Evolutionary conservation across 2,329 filamentous ascomycete species (phyloP).

Genomic region (Pseudogymnoascus pannorum): DNA sequence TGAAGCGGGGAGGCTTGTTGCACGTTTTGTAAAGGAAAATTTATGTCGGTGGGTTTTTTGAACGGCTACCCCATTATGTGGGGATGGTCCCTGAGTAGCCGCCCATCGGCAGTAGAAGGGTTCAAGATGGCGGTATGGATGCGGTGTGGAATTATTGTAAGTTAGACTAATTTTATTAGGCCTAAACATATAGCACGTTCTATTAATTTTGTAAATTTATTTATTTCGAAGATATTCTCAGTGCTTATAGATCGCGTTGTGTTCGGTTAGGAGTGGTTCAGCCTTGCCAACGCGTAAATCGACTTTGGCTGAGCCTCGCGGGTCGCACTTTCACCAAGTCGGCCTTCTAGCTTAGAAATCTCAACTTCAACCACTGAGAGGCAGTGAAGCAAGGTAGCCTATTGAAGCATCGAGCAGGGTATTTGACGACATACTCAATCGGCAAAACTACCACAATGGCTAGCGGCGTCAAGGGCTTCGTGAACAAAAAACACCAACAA

Average conservation of each 20-base stretch:
- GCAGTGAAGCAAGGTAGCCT: background rate
- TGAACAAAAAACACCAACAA: background rate
- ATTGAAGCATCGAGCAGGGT: background rate
- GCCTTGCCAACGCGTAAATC: constrained; percentile 1
- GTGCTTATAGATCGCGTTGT: background rate
- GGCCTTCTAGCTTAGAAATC: background rate
- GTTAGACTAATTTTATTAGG: background rate
- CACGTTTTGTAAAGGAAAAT: background rate
- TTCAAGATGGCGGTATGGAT: background rate
- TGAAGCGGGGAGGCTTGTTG: constrained; percentile 2
- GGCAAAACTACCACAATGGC: background rate
- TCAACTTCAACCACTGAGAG: background rate
- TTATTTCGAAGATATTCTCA: background rate
- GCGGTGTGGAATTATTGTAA: background rate
- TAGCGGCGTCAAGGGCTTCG: background rate
- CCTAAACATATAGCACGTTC: too few relatives aligned
- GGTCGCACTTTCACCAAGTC: background rate
- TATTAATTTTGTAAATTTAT: background rate
- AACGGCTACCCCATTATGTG: background rate
- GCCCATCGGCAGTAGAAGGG: background rate
- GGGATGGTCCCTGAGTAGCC: constrained; percentile 2
- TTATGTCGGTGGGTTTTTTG: background rate
- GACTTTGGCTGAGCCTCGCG: background rate
- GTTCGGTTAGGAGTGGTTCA: background rate
- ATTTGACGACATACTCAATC: background rate